Conservation (phyloP, 108 stramenopile species). For the Cyclotella baltica region DNA sequence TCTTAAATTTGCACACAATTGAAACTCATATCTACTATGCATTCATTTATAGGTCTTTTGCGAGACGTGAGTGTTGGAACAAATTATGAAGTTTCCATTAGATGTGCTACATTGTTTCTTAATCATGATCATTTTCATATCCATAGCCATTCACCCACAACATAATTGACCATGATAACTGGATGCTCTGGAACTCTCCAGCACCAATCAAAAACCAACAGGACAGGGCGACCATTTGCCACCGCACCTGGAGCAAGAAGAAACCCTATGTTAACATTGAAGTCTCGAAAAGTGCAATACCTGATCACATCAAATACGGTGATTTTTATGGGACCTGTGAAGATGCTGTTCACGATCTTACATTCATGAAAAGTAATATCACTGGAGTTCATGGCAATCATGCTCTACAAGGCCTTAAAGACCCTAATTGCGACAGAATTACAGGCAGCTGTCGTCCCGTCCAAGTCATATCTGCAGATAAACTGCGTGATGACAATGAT, state of each 20-base stretch:
- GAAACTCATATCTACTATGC: too few relatives aligned
- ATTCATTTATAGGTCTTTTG: too few relatives aligned
- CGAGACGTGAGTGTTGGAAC: neutral
- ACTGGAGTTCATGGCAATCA: neutral
- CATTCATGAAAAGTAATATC: neutral
- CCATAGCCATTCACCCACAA: neutral
- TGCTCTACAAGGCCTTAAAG: too few relatives aligned
- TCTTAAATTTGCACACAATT: too few relatives aligned
- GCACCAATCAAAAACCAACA: too few relatives aligned
- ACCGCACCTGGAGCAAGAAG: neutral
- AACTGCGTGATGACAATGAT: neutral
- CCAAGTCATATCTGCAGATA: neutral
- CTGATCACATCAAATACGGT: neutral
- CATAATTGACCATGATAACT: neutral
- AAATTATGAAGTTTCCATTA: neutral
- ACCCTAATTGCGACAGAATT: neutral
- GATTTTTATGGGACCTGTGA: conserved; percentile 7
- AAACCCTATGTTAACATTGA: neutral
- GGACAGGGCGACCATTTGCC: neutral
- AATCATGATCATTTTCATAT: neutral
- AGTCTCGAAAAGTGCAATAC: neutral
- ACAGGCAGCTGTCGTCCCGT: neutral
- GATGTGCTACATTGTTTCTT: neutral
- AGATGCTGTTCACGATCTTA: neutral
- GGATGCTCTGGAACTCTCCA: too few relatives aligned